These are phyloP conservation scores for Lactarius deliciosus DNA, from an alignment of 768 basidiomycete species.

Conservation along the genomic window DNA sequence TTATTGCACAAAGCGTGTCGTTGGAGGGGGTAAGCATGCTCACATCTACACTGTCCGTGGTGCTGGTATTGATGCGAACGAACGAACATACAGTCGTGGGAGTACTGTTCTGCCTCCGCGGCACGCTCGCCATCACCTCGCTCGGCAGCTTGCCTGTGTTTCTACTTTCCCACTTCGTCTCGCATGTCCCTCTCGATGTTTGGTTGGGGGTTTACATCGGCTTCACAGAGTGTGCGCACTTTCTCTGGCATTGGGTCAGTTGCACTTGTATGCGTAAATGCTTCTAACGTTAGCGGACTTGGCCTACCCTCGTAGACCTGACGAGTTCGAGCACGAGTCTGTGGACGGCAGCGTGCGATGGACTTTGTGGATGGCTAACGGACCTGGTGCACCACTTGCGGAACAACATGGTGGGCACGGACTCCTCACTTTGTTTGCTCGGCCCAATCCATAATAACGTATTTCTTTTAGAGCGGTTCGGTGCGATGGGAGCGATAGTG, in stretches of 20 bases:
- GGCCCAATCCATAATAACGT: background rate
- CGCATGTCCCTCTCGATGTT: background rate
- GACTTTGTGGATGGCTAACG: no score
- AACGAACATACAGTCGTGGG: background rate
- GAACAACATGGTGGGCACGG: slow-evolving; percentile 6
- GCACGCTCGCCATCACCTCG: slow-evolving; percentile 5
- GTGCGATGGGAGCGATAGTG: slow-evolving; percentile 7
- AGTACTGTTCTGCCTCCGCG: slow-evolving; percentile 2
- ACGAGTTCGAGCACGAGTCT: background rate
- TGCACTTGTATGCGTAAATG: background rate
- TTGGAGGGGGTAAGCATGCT: slow-evolving; percentile 14
- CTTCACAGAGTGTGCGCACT: background rate
- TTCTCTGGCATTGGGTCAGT: slow-evolving; percentile 1
- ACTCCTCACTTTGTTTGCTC: background rate
- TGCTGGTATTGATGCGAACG: background rate
- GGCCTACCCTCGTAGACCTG: background rate
- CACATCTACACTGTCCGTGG: background rate
- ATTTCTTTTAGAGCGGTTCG: slow-evolving; percentile 9
- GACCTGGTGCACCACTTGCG: background rate
- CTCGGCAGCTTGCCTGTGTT: slow-evolving; percentile 11
- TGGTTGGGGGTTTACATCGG: slow-evolving; percentile 6
- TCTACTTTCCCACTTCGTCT: slow-evolving; percentile 3
- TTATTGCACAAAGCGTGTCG: background rate
- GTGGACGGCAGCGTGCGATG: background rate
- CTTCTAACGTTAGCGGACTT: background rate